Base-by-base conservation (phyloP, 1,284 basidiomycete species). In the Naganishia liquefaciens region DNA sequence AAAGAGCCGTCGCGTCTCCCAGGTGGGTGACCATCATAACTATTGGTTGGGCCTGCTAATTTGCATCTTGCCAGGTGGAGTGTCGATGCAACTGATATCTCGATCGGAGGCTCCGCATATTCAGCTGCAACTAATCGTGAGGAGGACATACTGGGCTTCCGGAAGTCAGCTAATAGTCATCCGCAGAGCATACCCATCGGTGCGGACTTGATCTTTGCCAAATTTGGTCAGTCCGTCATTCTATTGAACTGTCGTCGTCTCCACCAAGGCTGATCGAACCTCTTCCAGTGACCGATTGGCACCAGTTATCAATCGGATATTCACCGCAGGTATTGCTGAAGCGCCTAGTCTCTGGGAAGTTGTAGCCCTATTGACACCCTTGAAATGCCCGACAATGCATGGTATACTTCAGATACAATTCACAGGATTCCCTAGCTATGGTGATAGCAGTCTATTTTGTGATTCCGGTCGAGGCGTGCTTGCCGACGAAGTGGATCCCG, bases 1-100 rank as follows among this genome's bases (percentile, higher is more conserved):
- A 96, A 97, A 76, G 92, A 95, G 75, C 87, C 91, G 3, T 84
- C 84, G 70, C 82, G 94, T 42, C 74, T 96, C 19, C 91, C 93
- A 65, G 89, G 91, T 89, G 68, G 37, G 75, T 70, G 5, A n/a
- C 13, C 13, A 19, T 17, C 55, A 40, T 37, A 25, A 28, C 13
- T 19, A 23, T 13, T 21, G 13, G 5, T 28, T 55, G 21, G n/a
- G 33, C 13, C 30, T 15, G 40, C 54, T 21, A 13, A 44, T 33
- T 44, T 19, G 30, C 11, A 4, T 6, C 30, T 11, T 19, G 33
- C 7, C 60, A 49, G 50, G 46, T 28, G 23, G 30, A 54, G 39
- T 53, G 27, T 50, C 62, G 30, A 43, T 28, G 33, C 11, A 43
- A 2, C n/a, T 25, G 5, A 21, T 13, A 23, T 11, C 13, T 25